A percentile compares a stretch with the other conserved stretches of the same genome.
Evolutionary conservation across 2,329 filamentous ascomycete genomes (phyloP).

Genomic region (Ceratocystis albifundus): DNA sequence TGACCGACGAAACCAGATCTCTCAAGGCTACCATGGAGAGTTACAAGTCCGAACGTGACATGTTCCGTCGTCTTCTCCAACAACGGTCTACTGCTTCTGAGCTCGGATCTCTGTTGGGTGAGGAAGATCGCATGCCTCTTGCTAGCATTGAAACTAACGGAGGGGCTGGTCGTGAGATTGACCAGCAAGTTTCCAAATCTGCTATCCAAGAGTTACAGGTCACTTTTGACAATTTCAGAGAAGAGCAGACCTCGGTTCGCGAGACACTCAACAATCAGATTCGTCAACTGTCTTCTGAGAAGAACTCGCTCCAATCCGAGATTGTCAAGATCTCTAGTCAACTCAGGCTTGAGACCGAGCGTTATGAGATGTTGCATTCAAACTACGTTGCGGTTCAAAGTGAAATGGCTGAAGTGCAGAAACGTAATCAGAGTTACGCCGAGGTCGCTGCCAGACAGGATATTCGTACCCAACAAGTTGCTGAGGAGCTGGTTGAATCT

Average conservation of each 20-base stretch:
- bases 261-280: slow-evolving; percentile 75
- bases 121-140: slow-evolving; percentile 50
- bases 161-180: slow-evolving; percentile 47
- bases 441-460: slow-evolving; percentile 85
- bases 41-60: slow-evolving; percentile 90
- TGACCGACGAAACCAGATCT: slow-evolving; percentile 74
- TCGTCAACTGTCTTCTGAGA: slow-evolving; percentile 69
- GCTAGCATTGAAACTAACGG: slow-evolving; percentile 49
- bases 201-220: slow-evolving; percentile 77
- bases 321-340: slow-evolving; percentile 71
- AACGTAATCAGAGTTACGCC: slow-evolving; percentile 62
- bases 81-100: slow-evolving; percentile 53
- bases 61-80: slow-evolving; percentile 90
- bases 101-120: slow-evolving; percentile 57
- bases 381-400: slow-evolving; percentile 74
- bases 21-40: slow-evolving; percentile 78
- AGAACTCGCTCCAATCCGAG: slow-evolving; percentile 70
- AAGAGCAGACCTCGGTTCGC: slow-evolving; percentile 71
- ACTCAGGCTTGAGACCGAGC: slow-evolving; percentile 66
- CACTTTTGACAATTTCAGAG: slow-evolving; percentile 80
- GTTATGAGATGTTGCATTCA: slow-evolving; percentile 77
- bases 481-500: slow-evolving; percentile 82
- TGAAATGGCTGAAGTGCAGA: slow-evolving; percentile 79
- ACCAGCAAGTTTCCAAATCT: slow-evolving; percentile 49
- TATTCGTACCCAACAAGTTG: slow-evolving; percentile 76